Conservation (phyloP, 371 early-diverging fungal species). For the Mortierella sp. region DNA sequence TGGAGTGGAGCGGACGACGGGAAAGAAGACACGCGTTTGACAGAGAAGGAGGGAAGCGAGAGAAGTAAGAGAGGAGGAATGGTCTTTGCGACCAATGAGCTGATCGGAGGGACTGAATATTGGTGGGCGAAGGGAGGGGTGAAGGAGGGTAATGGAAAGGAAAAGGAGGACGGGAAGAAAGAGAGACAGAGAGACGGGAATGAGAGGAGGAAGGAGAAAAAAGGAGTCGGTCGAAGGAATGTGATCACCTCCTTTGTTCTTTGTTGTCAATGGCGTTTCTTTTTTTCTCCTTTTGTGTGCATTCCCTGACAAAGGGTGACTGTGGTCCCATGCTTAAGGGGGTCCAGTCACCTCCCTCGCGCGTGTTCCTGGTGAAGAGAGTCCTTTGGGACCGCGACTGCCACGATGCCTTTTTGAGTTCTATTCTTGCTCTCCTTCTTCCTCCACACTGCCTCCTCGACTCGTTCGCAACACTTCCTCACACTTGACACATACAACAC, state of each 20-base stretch:
- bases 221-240: not conserved
- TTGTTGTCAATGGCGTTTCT: not conserved
- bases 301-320: not conserved
- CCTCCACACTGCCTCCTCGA: not conserved
- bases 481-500: slow-evolving; percentile 2
- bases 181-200: too few relatives aligned
- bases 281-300: not conserved
- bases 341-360: not conserved
- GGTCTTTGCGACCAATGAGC: slow-evolving; percentile 51
- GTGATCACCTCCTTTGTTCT: not conserved
- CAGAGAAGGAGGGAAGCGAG: not conserved
- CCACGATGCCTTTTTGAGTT: not conserved
- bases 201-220: too few relatives aligned
- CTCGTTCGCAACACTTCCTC: not conserved
- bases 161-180: not conserved
- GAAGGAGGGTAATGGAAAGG: slow-evolving; percentile 8
- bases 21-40: not conserved
- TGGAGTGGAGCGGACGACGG: slow-evolving; percentile 16
- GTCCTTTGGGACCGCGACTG: not conserved
- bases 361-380: not conserved
- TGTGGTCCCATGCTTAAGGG: not conserved
- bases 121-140: slow-evolving; percentile 32
- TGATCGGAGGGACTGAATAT: slow-evolving; percentile 52
- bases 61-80: slow-evolving; percentile 3
- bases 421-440: not conserved